phyloP scores from a whole-genome alignment of 345 rosid species.

The Citrus trifoliata region DNA sequence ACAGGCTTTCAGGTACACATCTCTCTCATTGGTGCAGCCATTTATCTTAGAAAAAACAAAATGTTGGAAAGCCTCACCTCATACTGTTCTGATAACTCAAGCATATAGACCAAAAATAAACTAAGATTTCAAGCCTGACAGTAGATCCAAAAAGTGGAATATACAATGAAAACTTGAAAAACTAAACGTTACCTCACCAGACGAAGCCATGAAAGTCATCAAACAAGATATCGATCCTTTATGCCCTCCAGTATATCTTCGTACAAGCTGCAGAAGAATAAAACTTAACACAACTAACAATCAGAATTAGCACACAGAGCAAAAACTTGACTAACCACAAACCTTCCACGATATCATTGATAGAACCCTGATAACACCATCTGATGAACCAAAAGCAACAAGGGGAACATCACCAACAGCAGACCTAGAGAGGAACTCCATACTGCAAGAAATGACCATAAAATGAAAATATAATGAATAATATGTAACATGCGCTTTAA shows the following conservation, averaged over 20 bases:
- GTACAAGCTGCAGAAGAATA: constrained; percentile 69
- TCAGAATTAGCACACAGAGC: constrained; percentile 12
- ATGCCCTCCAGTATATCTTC: constrained; percentile 96
- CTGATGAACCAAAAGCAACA: constrained; percentile 97
- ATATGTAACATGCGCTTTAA: background rate
- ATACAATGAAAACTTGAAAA: background rate
- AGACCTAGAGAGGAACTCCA: constrained; percentile 90
- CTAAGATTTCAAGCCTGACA: background rate
- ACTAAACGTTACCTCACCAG: constrained; percentile 76
- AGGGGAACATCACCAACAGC: constrained; percentile 89
- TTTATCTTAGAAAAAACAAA: background rate
- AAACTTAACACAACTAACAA: constrained; percentile 11
- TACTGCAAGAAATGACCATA: constrained; percentile 42
- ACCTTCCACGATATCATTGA: constrained; percentile 99
- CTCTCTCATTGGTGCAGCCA: background rate
- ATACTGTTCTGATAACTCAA: background rate
- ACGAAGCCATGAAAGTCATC: constrained; percentile 97
- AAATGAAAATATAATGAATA: background rate
- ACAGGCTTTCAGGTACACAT: background rate
- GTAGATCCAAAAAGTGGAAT: background rate
- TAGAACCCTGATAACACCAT: constrained; percentile 97
- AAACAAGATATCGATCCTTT: constrained; percentile 92
- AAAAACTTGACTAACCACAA: constrained; percentile 20
- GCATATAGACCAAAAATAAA: background rate
- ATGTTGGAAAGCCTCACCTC: background rate